Evolutionary conservation across 371 early-diverging fungal genomes (phyloP), one percentile per base, ranked within the genome.

Genomic region (Mortierella sp.): DNA sequence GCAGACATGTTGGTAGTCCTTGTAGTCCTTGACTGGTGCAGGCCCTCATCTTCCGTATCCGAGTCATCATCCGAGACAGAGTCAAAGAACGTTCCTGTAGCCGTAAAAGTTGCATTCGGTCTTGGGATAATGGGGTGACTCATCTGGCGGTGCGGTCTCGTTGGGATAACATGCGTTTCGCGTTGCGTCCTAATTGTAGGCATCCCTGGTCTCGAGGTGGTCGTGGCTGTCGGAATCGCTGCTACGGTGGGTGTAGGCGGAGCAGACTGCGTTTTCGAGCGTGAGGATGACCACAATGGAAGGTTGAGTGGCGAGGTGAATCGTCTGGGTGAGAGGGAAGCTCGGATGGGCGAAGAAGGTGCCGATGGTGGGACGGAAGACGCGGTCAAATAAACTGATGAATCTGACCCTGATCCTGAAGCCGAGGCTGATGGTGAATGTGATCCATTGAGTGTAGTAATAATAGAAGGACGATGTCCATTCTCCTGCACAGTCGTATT

Each of bases 61-160:
- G 72, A 71, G 19, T 70, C 69, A 26, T 70, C 70, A 30, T 72
- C 74, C 14, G 74, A 73, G 30, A 68, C 74, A 51, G 74, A 68
- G 50, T 73, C 74, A 45, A 73, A 64, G 43, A 64, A 73, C 1
- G 68, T 61, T 0, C 64, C 68, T 0, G 68, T 73, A 6, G 60
- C 61, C 1, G 61, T 59, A 2, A 13, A 28, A 2, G 45, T 38
- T 0, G 60, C 24, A 18, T 38, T 46, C 18, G 43, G 8, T 9
- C 5, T 54, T 19, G n/a, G 14, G 2, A 23, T 23, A 1, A 19
- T 42, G 16, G 26, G 39, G 8, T 21, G 45, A 41, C 28, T 7
- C 13, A 45, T 30, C 31, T 16, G 45, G 10, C 19, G 43, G 19
- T 34, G 16, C 16, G 45, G 45, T 43, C 45, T 5, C 16, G 45